Evolutionary conservation across 2,329 filamentous ascomycete species (phyloP).

Genomic region (Fusarium concolor): DNA sequence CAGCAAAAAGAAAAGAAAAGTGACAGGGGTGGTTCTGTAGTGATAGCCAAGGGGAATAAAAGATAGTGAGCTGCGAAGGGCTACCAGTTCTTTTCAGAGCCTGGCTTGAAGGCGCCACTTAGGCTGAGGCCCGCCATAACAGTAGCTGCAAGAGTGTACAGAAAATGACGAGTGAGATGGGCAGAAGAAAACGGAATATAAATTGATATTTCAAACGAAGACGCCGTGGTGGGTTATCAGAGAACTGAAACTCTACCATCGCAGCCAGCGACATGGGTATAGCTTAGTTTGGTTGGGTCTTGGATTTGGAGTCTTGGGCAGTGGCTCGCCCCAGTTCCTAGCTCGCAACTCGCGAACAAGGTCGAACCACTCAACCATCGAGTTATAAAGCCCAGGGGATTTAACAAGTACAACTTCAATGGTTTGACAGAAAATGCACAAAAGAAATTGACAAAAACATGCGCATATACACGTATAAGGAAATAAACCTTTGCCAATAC

Average conservation of each 20-base stretch:
- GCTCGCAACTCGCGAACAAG: conserved; percentile 38
- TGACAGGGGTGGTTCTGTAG: conserved; percentile 35
- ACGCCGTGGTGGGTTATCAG: background rate
- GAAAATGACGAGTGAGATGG: conserved; percentile 1
- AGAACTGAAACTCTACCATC: conserved; percentile 18
- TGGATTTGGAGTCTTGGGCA: background rate
- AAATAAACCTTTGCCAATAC: background rate
- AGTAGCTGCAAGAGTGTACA: conserved; percentile 2
- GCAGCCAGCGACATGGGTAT: conserved; percentile 32
- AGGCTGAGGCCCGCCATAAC: conserved; percentile 26
- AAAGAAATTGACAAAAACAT: background rate
- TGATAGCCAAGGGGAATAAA: conserved; percentile 15
- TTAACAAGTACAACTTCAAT: conserved; percentile 5
- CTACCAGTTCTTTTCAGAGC: conserved; percentile 18
- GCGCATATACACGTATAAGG: background rate
- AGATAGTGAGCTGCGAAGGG: conserved; percentile 23
- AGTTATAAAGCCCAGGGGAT: background rate
- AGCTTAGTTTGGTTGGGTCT: conserved; percentile 9
- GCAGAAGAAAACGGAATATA: conserved; percentile 2
- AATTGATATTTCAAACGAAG: background rate
- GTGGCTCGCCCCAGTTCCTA: conserved; percentile 19
- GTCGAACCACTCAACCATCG: conserved; percentile 20
- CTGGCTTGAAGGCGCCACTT: conserved; percentile 13
- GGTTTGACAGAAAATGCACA: background rate
- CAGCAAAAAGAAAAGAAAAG: conserved; percentile 32